phyloP scores from a whole-genome alignment of 306 rosid genomes.

The Lithocarpus polystachyus region DNA sequence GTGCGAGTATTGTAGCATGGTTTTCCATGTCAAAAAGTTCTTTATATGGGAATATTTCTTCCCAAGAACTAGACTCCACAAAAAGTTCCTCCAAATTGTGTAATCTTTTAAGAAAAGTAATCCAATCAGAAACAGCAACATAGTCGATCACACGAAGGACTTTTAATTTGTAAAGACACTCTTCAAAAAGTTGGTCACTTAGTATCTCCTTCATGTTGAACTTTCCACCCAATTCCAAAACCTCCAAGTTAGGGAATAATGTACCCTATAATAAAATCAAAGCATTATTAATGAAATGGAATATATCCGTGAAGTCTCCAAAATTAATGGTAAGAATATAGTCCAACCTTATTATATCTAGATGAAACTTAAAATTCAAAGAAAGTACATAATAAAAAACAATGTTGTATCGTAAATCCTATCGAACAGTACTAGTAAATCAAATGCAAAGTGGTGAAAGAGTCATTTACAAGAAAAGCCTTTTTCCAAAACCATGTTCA shows the following conservation, averaged over 20 bases:
- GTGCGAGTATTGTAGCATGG: not conserved
- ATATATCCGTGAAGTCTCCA: not conserved
- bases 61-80: rapidly evolving
- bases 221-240: not conserved
- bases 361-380: not conserved
- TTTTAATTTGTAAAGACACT: not conserved
- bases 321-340: not conserved
- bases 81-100: not conserved
- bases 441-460: no score
- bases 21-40: not conserved
- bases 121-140: not conserved
- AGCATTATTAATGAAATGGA: not conserved
- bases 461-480: no score
- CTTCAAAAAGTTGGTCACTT: not conserved
- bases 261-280: not conserved
- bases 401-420: not conserved
- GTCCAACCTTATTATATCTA: not conserved
- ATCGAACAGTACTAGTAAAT: no score
- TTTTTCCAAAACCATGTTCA: no score
- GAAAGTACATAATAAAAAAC: not conserved
- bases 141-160: rapidly evolving
- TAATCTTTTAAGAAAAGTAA: not conserved
- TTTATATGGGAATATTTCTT: not conserved
- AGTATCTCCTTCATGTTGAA: not conserved
- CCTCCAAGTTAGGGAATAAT: not conserved